Base-by-base conservation (phyloP, 768 basidiomycete genomes). In the Thelephora ganbajun region DNA sequence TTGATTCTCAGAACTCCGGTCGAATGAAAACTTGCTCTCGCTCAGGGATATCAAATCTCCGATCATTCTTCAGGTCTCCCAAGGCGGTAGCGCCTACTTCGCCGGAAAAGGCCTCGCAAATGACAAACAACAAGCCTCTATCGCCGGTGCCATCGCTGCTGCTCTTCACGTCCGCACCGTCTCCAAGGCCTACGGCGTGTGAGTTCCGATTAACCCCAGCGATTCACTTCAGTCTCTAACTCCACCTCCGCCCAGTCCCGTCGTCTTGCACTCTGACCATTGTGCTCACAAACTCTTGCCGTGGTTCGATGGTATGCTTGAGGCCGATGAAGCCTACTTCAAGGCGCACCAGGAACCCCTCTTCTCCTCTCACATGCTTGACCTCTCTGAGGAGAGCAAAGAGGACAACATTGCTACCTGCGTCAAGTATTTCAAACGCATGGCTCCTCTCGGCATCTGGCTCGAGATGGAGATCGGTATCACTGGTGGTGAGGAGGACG, bases 381-480 rank as follows among this genome's bases (percentile, higher is more conserved):
- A 97, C 65, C 80, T 97, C 54, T 96, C 92, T 36, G 94, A 97
- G 60, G 83, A 88, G 60, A 56, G 83, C 58, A 86, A 88, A 60
- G 93, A 91, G 51, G 75, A 96, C 59, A 99, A 98, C 73, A 99
- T 98, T 62, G 81, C 73, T 37, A 89, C 72, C 46, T 98, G 96
- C 65, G 90, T 72, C 50, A 77, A 90, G 62, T 99, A 99, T 76
- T 94, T 98, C 68, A 74, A 81, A 69, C 88, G 89, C 61, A 86
- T 98, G 91, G 85, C 87, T 2, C 79, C 83, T 52, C 65, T 98
- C 60, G 84, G 87, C 45, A 69, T 89, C 51, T 99, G 90, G 90
- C 89, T 99, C 64, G 96, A 99, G 77, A 99, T 99, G 96, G 96
- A 99, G 69, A 99, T 99, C 63, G 96, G 96, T 60, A 98, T 99